Base-by-base conservation (phyloP, 106 monocot species). In the Dioscorea dumetorum region DNA sequence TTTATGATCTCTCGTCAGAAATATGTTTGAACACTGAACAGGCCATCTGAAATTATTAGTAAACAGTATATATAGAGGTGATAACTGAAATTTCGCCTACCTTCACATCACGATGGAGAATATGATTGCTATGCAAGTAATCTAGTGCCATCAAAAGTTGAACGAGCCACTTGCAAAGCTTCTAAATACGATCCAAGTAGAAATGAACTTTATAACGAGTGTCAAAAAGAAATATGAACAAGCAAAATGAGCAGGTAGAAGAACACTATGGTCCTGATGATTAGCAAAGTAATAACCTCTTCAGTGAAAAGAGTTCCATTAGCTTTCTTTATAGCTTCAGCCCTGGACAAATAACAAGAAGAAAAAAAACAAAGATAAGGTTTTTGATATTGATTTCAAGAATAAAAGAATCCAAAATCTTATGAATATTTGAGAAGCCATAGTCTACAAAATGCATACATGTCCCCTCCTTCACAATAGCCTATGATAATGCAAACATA, bases 31-130 rank as follows among this genome's bases (percentile, higher is more conserved):
- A 72, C 99, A 99, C 99, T 99, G 81, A 2, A 63, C 19, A 49
- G 63, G 31, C 2, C 20, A 35, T 63, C 28, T 63, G 52, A 17
- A 76, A 64, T 51, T 19, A 64, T 24, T 8, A 60, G 13, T 72
- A 53, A 48, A 33, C 33, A 32, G 8, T 41, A 41, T 2, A 41
- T 8, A 3, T 41, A 6, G 10, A 41, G 5, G 41, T 62, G 62
- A 31, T 17, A 9, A 33, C 62, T 31, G 17, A 23, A 33, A 17
- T 50, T 33, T 53, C 33, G 64, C 81, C 64, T 5, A 99, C 99
- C 93, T 93, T 99, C n/a, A 99, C 99, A 85, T 99, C 99, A 67
- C 93, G 99, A 77, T 99, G 99, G 70, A 99, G 82, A 85, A 99
- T 85, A 71, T 99, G 93, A 74, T 99, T 93, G 22, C 32, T 79